Percentiles rank a stretch among this genome's conserved stretches.
phyloP scores from a whole-genome alignment of 768 basidiomycete species.

The Tylopilus cervinicoccineus region DNA sequence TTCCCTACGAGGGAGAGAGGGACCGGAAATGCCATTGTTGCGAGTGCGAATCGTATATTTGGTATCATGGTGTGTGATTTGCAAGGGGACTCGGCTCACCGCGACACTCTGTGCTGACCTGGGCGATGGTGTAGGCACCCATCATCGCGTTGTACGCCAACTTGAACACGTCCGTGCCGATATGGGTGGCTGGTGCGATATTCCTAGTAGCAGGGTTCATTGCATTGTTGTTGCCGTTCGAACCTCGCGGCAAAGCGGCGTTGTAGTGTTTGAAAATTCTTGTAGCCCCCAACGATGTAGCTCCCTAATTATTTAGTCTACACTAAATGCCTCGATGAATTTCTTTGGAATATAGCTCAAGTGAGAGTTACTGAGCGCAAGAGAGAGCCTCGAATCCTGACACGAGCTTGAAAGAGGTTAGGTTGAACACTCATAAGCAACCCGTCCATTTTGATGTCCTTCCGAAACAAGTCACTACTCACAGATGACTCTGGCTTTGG shows the following conservation, averaged over 20 bases:
- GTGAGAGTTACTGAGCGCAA: too few species aligned
- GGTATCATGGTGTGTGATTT: conserved; percentile 48
- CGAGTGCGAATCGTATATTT: conserved; percentile 51
- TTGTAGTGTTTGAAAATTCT: conserved; percentile 26
- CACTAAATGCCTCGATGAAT: not conserved
- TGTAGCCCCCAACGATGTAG: not conserved
- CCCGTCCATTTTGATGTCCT: not conserved
- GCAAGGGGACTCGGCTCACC: not conserved
- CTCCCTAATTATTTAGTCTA: too few species aligned
- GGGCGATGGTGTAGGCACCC: conserved; percentile 34
- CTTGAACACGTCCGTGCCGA: conserved; percentile 46
- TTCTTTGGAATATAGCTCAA: too few species aligned
- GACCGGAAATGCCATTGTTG: conserved; percentile 52
- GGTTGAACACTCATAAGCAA: too few species aligned
- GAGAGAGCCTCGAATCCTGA: too few species aligned
- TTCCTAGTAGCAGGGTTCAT: conserved; percentile 49
- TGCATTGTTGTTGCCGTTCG: conserved; percentile 50
- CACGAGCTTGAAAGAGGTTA: too few species aligned
- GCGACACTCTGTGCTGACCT: not conserved
- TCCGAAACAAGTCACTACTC: not conserved
- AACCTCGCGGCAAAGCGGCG: conserved; percentile 53
- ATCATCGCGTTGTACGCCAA: conserved; percentile 49
- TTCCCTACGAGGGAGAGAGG: conserved; percentile 54
- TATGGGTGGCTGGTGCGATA: conserved; percentile 50
- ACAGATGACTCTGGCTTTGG: conserved; percentile 34